Evolutionary conservation across 2,329 filamentous ascomycete species (phyloP), one percentile per base, ranked within the genome.

Genomic region (Aschersonia sp.): DNA sequence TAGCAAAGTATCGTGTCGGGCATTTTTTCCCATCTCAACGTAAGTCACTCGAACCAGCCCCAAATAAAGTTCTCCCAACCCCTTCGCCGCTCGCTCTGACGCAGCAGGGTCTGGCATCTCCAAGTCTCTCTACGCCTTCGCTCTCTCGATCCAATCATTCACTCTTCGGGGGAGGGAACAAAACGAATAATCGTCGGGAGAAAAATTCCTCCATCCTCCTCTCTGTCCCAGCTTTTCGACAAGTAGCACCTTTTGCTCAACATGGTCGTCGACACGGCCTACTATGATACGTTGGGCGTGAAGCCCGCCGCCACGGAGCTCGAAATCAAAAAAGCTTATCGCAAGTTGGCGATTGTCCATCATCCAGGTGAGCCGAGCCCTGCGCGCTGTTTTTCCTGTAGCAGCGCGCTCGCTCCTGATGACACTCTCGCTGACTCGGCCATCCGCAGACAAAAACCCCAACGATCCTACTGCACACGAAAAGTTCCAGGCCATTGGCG

Each of bases 271-370:
- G 87, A 94, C 66, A 94, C 87, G 49, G 71, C 79, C 56, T 94
- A 94, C 68, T 94, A 94, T 67, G 88, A 95, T 67, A 80, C 79
- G 56, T 74, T 95, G 40, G 86, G 84, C 60, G 88, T 95, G 59
- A 73, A 82, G 68, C 83, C 87, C 54, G 87, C 83, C 48, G 90
- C 89, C 32, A 84, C 86, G 40, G 86, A 90, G 64, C 77, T 95
- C 45, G 88, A 95, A 63, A 95, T 95, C 68, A 95, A 95, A 67
- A 95, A 95, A 71, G 89, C 89, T 31, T 95, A 95, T 68, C 81
- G 89, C 62, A 95, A 90, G 69, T 77, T 92, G 56, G 92, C 92
- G 56, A 95, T 97, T 65, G 79, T 89, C 56, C 87, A 94, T 59
- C 90, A 95, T 65, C 87, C 87, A 53, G 85, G 84, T 86, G 69